phyloP scores from a whole-genome alignment of 129 eudicot genomes.

The Apium graveolens region DNA sequence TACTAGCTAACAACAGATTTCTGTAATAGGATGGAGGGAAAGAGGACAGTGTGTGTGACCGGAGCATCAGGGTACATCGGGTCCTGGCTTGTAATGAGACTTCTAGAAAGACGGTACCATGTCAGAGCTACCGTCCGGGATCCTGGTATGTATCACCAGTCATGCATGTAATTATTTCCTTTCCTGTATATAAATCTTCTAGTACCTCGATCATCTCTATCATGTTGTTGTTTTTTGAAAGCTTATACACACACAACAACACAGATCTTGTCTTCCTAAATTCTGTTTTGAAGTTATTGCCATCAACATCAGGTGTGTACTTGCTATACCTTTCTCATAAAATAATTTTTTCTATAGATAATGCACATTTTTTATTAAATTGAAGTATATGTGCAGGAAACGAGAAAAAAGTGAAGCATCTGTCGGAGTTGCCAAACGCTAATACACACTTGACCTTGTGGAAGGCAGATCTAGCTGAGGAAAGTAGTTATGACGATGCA shows the following conservation, averaged over 20 bases:
- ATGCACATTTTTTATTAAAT: background rate
- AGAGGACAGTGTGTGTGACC: conserved; percentile 20
- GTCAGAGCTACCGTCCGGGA: conserved; percentile 28
- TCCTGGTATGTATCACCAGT: conserved; percentile 4
- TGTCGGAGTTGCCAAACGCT: conserved; percentile 23
- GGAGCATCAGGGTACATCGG: conserved; percentile 29
- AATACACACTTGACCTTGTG: conserved; percentile 18
- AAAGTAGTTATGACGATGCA: conserved; percentile 29
- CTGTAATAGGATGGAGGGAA: background rate
- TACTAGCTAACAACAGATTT: background rate
- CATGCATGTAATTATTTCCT: no score
- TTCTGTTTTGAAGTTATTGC: no score
- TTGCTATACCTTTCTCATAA: no score
- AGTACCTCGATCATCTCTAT: no score
- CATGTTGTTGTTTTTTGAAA: no score
- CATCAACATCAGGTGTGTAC: no score
- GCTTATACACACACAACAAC: no score
- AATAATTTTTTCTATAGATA: no score
- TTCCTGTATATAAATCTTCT: no score
- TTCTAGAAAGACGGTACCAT: conserved; percentile 19
- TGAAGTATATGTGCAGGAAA: conserved; percentile 2
- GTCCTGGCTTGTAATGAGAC: conserved; percentile 30
- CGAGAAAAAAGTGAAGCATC: conserved; percentile 24
- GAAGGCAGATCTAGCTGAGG: conserved; percentile 19
- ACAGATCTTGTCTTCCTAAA: no score